Conservation (phyloP, 768 basidiomycete genomes). For the Russula emetica region DNA sequence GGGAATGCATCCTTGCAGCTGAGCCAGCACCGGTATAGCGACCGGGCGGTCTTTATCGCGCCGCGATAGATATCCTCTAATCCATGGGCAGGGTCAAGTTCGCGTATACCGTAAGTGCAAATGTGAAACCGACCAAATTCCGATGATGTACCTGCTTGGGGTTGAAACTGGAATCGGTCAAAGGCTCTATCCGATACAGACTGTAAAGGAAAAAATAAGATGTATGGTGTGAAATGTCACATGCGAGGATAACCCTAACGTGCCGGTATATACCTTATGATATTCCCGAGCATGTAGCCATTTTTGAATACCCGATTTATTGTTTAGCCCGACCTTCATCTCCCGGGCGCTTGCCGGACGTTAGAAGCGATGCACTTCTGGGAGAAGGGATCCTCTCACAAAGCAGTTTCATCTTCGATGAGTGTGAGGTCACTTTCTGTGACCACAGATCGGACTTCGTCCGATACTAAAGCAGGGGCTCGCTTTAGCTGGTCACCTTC, state of each 20-base stretch:
- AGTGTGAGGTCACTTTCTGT: neutral
- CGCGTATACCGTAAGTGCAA: neutral
- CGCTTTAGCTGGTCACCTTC: neutral
- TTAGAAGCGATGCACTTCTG: neutral
- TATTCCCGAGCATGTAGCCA: slow-evolving; percentile 4
- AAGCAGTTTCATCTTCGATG: neutral
- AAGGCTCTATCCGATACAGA: neutral
- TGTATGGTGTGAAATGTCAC: neutral
- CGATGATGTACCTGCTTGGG: neutral
- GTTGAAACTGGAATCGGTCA: neutral
- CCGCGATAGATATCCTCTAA: too few relatives aligned
- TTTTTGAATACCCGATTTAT: neutral
- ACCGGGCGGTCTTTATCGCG: neutral
- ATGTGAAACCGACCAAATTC: neutral
- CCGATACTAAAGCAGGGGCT: neutral
- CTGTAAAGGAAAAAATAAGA: neutral
- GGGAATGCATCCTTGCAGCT: slow-evolving; percentile 19
- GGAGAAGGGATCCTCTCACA: neutral
- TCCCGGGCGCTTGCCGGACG: slow-evolving; percentile 1
- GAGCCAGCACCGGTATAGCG: slow-evolving; percentile 3
- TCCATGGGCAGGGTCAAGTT: neutral
- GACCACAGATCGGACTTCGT: neutral
- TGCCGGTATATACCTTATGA: neutral
- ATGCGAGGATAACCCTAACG: neutral
- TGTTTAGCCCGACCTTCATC: neutral